Conservation (phyloP, 148 eudicot species). For the Rhododendron vialii region DNA sequence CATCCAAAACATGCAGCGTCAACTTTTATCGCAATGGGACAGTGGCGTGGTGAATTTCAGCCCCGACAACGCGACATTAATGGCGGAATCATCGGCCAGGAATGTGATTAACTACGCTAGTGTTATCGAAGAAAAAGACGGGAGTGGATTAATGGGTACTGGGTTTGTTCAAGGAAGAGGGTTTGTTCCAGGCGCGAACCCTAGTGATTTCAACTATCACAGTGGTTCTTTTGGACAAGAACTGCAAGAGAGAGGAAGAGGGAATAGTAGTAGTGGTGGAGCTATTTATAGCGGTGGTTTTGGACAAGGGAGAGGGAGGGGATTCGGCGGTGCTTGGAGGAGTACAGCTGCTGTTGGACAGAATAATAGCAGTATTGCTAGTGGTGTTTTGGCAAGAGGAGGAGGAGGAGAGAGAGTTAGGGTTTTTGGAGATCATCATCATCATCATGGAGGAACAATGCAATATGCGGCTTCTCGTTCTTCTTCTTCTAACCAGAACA, state of each 20-base stretch:
- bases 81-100: neutral
- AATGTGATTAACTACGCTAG: neutral
- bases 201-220: neutral
- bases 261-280: neutral
- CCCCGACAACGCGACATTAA: neutral
- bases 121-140: neutral
- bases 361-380: neutral
- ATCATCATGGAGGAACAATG: neutral
- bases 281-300: neutral
- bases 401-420: conserved; percentile 1
- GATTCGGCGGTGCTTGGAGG: neutral
- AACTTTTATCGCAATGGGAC: too few species aligned
- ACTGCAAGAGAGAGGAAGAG: neutral
- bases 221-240: neutral
- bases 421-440: neutral
- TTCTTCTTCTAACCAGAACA: neutral
- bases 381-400: neutral
- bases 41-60: too few species aligned
- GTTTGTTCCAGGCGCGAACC: neutral
- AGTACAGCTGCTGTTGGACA: neutral
- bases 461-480: neutral
- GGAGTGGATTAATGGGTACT: neutral
- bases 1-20: neutral
- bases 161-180: neutral
- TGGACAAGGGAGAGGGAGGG: neutral